Evolutionary conservation across 495 filamentous ascomycete species (phyloP), one percentile per base, ranked within the genome.

Genomic region (Xylaria telfairii): DNA sequence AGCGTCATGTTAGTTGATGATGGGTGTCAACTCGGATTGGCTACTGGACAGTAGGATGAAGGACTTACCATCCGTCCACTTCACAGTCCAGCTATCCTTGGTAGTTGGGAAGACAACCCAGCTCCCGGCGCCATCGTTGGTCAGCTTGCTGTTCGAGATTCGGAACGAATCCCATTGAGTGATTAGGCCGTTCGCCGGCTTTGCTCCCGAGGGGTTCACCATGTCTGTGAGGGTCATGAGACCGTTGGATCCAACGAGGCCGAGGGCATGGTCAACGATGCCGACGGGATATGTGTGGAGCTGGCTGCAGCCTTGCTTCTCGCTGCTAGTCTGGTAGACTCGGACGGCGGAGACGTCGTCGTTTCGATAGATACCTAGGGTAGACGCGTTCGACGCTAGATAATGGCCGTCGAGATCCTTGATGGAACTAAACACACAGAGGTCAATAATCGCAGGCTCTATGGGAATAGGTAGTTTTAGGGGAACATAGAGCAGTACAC

Each of bases 31-130:
- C 0, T 32, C 4, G 30, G 24, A 42, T 30, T 42, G 41, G 26
- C 6, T 19, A 5, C 2, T 15, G 1, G 28, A 13, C 1, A 32
- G 13, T 7, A 37, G 9, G 28, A n/a, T n/a, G 24, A 46, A 59
- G 68, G 0, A 73, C 80, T 75, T 53, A 80, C 79, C 75, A 63
- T 77, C 77, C 59, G 79, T 79, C 80, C 80, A 83, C 71, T 79
- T 83, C 28, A 83, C 73, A 42, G 61, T 70, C 79, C 81, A 83
- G 62, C 67, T 72, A 57, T 46, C 70, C 17, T 65, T 63, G 2
- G 30, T 62, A 10, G 37, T 54, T 1, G 81, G 82, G 65, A 83
- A 82, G 17, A 74, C 78, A 3, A 80, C 75, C 78, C 81, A 83
- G 47, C 69, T 37, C 0, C 81, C 81, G n/a, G 54, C 69, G 15